A percentile compares a stretch with the other conserved stretches of the same genome.
phyloP scores from a whole-genome alignment of 441 rosid genomes.

The Erodium texanum region DNA sequence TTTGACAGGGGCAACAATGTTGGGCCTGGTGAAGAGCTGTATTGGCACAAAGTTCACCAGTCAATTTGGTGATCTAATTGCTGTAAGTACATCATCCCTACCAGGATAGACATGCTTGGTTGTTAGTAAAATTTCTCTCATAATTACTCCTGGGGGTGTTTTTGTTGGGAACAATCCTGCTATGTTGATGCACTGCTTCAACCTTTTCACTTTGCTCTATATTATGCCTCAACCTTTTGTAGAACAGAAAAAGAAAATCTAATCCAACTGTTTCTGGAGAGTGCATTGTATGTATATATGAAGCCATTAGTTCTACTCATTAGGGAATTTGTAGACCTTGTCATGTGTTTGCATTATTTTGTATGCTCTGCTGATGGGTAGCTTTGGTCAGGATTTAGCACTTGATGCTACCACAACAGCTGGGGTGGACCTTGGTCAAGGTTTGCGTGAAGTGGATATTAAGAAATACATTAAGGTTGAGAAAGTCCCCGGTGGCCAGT shows the following conservation, averaged over 20 bases:
- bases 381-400: constrained; percentile 67
- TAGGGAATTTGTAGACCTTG: not conserved
- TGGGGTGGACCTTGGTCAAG: constrained; percentile 93
- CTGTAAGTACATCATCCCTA: constrained; percentile 45
- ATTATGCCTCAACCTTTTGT: too few species aligned
- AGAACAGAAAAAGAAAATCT: too few species aligned
- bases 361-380: not conserved
- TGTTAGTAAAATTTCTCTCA: not conserved
- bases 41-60: constrained; percentile 93
- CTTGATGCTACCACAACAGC: constrained; percentile 73
- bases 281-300: too few species aligned
- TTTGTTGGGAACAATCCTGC: too few species aligned
- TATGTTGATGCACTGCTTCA: too few species aligned
- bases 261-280: too few species aligned
- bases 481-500: constrained; percentile 89
- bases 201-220: too few species aligned
- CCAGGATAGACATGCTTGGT: not conserved
- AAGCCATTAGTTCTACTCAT: too few species aligned
- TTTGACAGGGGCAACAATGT: constrained; percentile 57
- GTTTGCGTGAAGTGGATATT: constrained; percentile 80
- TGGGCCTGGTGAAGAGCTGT: constrained; percentile 79
- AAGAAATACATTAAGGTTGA: constrained; percentile 89
- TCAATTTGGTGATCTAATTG: constrained; percentile 89
- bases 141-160: too few species aligned
- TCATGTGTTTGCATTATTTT: constrained; percentile 5